Base-by-base conservation (phyloP, 768 basidiomycete species). In the Panaeolus papilionaceus region DNA sequence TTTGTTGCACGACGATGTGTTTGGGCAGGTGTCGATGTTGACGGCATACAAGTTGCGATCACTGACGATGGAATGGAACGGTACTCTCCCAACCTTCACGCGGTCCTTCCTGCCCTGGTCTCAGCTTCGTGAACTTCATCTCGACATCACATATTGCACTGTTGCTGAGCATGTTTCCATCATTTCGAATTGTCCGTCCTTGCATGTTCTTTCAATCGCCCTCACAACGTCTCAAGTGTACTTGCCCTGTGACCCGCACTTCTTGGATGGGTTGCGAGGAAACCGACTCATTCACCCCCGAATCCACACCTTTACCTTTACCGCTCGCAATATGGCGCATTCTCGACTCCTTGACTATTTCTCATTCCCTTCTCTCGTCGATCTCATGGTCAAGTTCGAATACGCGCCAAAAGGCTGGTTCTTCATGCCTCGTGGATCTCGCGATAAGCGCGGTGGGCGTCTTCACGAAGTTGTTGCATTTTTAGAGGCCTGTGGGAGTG, bases 401-500 rank as follows among this genome's bases (percentile, higher is more conserved):
- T 58, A 58, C 7, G 54, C 54, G 12, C 54, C 54, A 1, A 58
- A 33, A 16, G 54, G 54, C 3, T 58, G 54, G 54, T 58, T 58
- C 54, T 58, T 58, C 28, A 58, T 58, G 54, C 54, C 54, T 12
- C 54, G 54, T 28, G 54, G 54, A 2, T 58, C 54, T 28, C 54
- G 54, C 26, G 54, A 58, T 16, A 58, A 58, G 7, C 54, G 54
- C 6, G 54, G 54, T 28, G 54, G 54, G 33, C 26, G 54, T 4
- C 54, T 58, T 28, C 33, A 28, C 16, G 54, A 58, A 4, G 54
- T 58, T 10, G 16, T 58, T 16, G 54, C 4, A 2, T 58, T 58
- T 16, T 16, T 58, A 3, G 28, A 58, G 14, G 54, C 54, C 3
- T 12, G 54, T n/a, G n/a, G 16, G 8, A 58, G 54, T 37, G 54